phyloP scores from a whole-genome alignment of 306 rosid genomes.

The Begonia peltatifolia region DNA sequence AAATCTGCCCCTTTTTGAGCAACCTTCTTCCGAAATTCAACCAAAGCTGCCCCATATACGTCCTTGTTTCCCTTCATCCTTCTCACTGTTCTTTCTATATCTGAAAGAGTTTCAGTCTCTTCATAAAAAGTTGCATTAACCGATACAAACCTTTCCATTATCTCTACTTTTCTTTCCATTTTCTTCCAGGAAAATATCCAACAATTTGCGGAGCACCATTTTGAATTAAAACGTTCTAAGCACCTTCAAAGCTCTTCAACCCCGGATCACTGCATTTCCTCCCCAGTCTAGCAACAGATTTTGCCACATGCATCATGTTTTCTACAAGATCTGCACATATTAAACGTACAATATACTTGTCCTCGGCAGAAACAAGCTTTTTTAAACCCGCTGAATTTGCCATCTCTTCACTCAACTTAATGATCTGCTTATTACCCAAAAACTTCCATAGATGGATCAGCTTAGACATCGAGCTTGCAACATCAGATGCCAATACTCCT shows the following conservation, averaged over 20 bases:
- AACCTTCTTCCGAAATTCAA: slow-evolving; percentile 70
- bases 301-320: slow-evolving; percentile 56
- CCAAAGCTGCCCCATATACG: slow-evolving; percentile 27
- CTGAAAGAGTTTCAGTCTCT: slow-evolving; percentile 85
- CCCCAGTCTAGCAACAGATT: slow-evolving; percentile 74
- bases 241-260: slow-evolving; percentile 46
- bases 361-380: slow-evolving; percentile 79
- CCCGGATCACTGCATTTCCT: slow-evolving; percentile 69
- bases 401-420: slow-evolving; percentile 66
- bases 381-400: slow-evolving; percentile 53
- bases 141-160: slow-evolving; percentile 72
- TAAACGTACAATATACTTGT: slow-evolving; percentile 39
- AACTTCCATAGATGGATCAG: slow-evolving; percentile 78
- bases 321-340: slow-evolving; percentile 63
- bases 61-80: slow-evolving; percentile 62
- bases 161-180: slow-evolving; percentile 81
- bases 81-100: slow-evolving; percentile 65
- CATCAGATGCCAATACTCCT: slow-evolving; percentile 91
- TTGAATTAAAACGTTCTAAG: slow-evolving; percentile 23
- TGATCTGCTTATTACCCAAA: slow-evolving; percentile 63
- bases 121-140: slow-evolving; percentile 72
- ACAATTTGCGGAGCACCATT: slow-evolving; percentile 30
- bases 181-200: slow-evolving; percentile 61
- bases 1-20: slow-evolving; percentile 70
- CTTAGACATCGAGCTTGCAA: slow-evolving; percentile 89